Evolutionary conservation across 202 grass and related monocot species (phyloP).

Genomic region (Setaria italica): DNA sequence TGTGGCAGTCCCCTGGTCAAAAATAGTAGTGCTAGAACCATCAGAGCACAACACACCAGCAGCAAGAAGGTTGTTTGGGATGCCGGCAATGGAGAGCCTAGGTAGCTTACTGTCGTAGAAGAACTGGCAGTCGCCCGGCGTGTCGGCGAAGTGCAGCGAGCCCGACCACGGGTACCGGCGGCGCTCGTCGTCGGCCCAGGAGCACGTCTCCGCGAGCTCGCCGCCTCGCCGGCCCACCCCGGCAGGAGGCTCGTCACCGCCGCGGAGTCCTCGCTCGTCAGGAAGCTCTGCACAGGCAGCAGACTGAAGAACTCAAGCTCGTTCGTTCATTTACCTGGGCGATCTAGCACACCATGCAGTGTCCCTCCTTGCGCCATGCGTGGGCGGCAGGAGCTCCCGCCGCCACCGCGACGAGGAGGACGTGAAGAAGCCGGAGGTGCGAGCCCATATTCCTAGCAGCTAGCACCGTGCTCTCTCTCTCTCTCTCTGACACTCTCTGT

Average conservation of each 20-base stretch:
- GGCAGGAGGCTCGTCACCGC: constrained; percentile 65
- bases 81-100: background rate
- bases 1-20: constrained; percentile 44
- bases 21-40: background rate
- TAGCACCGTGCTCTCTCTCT: background rate
- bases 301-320: background rate
- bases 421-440: constrained; percentile 22
- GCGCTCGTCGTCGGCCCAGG: constrained; percentile 59
- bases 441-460: constrained; percentile 7
- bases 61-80: background rate
- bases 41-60: background rate
- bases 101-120: constrained; percentile 46
- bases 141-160: constrained; percentile 53
- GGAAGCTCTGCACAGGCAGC: constrained; percentile 39
- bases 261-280: constrained; percentile 43
- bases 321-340: constrained; percentile 43
- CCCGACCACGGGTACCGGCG: constrained; percentile 63
- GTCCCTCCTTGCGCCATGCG: constrained; percentile 74
- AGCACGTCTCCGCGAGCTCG: constrained; percentile 53
- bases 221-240: constrained; percentile 48
- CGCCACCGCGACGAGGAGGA: constrained; percentile 20
- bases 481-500: background rate
- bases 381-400: constrained; percentile 36
- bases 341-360: constrained; percentile 77
- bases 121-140: constrained; percentile 57